A percentile compares a stretch with the other conserved stretches of the same genome.
These are phyloP conservation scores for Scutellaria galericulata DNA, from an alignment of 257 asterid genomes.

Conservation along the genomic window DNA sequence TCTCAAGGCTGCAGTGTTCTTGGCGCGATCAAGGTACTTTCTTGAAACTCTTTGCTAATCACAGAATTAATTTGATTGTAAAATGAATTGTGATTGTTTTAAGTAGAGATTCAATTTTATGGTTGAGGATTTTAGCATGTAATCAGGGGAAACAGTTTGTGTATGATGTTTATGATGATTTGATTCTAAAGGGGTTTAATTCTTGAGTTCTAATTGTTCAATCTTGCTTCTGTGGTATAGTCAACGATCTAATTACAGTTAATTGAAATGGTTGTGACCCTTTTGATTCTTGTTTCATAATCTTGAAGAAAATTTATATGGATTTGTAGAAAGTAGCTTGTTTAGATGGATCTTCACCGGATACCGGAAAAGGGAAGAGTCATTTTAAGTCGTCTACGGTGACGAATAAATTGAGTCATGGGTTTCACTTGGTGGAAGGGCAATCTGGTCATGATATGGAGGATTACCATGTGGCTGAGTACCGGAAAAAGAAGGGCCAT, in stretches of 20 bases:
- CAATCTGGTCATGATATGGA: slow-evolving; percentile 87
- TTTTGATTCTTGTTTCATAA: too few species aligned
- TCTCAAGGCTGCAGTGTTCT: slow-evolving; percentile 42
- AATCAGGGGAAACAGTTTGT: slow-evolving; percentile 6
- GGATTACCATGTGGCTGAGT: slow-evolving; percentile 81
- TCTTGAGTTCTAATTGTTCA: not conserved
- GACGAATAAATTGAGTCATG: slow-evolving; percentile 59
- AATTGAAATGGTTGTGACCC: too few species aligned
- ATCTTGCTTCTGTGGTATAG: too few species aligned
- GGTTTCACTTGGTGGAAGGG: slow-evolving; percentile 77
- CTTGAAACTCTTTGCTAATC: slow-evolving; percentile 16
- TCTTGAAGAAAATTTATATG: not conserved
- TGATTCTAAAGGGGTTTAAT: not conserved
- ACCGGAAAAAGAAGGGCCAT: slow-evolving; percentile 58
- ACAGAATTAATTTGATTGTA: not conserved
- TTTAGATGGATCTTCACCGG: slow-evolving; percentile 58
- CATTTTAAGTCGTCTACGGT: slow-evolving; percentile 44
- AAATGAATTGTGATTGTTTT: not conserved
- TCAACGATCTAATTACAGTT: too few species aligned
- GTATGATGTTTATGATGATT: not conserved
- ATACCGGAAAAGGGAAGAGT: slow-evolving; percentile 80
- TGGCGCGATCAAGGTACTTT: slow-evolving; percentile 51
- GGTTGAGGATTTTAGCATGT: not conserved
- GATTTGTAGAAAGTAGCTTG: slow-evolving; percentile 56
- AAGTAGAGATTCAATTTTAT: not conserved